Base-by-base conservation (phyloP, 2,329 filamentous ascomycete genomes). In the Camillea tinctor region DNA sequence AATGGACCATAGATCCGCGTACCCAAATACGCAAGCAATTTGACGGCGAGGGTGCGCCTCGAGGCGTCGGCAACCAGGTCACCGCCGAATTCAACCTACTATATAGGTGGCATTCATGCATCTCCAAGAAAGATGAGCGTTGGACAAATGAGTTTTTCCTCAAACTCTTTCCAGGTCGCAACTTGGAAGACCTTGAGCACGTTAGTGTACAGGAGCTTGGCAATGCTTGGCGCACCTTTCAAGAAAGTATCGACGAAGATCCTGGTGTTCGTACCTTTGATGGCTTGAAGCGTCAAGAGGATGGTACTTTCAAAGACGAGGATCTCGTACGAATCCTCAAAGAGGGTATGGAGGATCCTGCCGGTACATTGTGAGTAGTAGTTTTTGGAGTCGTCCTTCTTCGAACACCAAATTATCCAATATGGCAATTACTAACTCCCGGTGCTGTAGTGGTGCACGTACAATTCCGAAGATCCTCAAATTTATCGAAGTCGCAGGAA, bases 51-150 rank as follows among this genome's bases (percentile, higher is more conserved):
- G 80, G 80, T 6, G 78, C 83, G 1, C 76, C 80, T 0, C 77
- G 84, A 52, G 87, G 84, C 1, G 79, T 85, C 2, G 87, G 87
- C 13, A 90, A 90, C 67, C 85, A 89, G 65, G 86, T 89, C 52
- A 87, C 83, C 50, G 86, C 85, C 2, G 87, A 90, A 71, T 90
- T 90, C 74, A 89, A 89, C 61, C 76, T 89, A 24, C 77, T 89
- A 1, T 90, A 90, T 68, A 79, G 87, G 23, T 90, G 85, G 79
- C 87, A 90, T 71, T 84, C 82, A 1, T 82, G 81, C 50, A 82
- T 88, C 55, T 86, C 83, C 3, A 76, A 81, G 63, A 79, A 80
- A 21, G 87, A 89, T 62, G 85, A 88, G 68, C 76, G 79, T 49
- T 90, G 86, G 85, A 84, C 84, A 19, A 79, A 87, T 52, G 75